These are phyloP conservation scores for Thermothelomyces thermophilus DNA, from an alignment of 2,329 filamentous ascomycete genomes.

Conservation along the genomic window DNA sequence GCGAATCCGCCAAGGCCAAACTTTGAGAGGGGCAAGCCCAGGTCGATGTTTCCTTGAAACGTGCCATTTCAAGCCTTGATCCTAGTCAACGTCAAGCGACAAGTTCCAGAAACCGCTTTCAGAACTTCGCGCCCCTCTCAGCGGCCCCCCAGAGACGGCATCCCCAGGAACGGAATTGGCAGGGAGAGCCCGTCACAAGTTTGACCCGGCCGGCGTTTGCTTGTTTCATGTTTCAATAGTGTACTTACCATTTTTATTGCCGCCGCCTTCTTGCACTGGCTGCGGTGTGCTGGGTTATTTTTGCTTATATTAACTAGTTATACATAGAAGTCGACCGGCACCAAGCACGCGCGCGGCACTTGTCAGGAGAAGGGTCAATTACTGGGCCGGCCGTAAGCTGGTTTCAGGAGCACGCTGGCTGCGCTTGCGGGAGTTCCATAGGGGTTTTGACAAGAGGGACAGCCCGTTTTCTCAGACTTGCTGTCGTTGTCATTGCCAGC, in stretches of 20 bases:
- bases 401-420: neutral
- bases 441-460: neutral
- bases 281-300: too few species aligned
- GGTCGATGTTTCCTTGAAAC: constrained; percentile 4
- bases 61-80: constrained; percentile 1
- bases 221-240: constrained; percentile 9
- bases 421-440: neutral
- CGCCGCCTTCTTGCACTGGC: too few species aligned
- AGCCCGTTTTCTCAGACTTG: too few species aligned
- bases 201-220: neutral
- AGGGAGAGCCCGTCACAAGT: neutral
- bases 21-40: neutral
- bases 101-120: constrained; percentile 1
- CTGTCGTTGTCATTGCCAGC: neutral
- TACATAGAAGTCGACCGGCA: too few species aligned
- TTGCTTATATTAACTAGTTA: too few species aligned
- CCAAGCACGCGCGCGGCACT: constrained; percentile 5
- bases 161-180: neutral
- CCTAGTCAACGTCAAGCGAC: constrained; percentile 9
- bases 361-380: neutral
- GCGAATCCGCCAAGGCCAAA: neutral
- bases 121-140: neutral
- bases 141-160: neutral
- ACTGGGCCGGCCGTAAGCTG: neutral
- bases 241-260: neutral